Conservation (phyloP, 768 basidiomycete species). For the Lactarius sanguifluus region DNA sequence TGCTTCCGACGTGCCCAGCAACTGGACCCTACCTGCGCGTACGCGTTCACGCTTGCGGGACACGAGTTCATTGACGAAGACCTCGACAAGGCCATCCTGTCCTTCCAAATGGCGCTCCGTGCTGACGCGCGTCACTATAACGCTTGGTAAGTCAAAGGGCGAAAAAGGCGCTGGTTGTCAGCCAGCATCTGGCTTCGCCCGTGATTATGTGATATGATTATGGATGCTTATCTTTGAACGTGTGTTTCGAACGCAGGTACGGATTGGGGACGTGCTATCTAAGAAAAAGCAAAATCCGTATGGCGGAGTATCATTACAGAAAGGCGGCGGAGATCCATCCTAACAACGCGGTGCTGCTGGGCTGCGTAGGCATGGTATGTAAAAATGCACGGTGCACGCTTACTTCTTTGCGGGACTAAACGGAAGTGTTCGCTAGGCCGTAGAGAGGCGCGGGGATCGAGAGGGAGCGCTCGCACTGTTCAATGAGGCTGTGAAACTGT, state of each 20-base stretch:
- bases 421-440: conserved; percentile 52
- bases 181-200: not conserved
- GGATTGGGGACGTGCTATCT: conserved; percentile 97
- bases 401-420: conserved; percentile 24
- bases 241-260: conserved; percentile 62
- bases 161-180: not conserved
- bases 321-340: conserved; percentile 92
- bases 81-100: conserved; percentile 85
- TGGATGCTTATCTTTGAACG: conserved; percentile 27
- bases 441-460: conserved; percentile 81
- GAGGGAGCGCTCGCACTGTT: conserved; percentile 76
- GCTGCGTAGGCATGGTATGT: conserved; percentile 95
- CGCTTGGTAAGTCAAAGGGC: conserved; percentile 74
- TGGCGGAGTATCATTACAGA: conserved; percentile 96
- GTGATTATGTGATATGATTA: not conserved
- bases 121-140: conserved; percentile 94
- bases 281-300: conserved; percentile 86
- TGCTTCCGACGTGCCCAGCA: conserved; percentile 92
- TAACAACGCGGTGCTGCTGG: conserved; percentile 90
- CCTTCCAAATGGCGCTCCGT: conserved; percentile 90
- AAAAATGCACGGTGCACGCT: conserved; percentile 13
- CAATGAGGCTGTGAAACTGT: conserved; percentile 73
- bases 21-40: conserved; percentile 87
- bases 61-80: conserved; percentile 98
- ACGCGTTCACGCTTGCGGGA: conserved; percentile 94